Evolutionary conservation across 805 yeast species (phyloP), one percentile per base, ranked within the genome.

Genomic region (Nakazawaea sp.): DNA sequence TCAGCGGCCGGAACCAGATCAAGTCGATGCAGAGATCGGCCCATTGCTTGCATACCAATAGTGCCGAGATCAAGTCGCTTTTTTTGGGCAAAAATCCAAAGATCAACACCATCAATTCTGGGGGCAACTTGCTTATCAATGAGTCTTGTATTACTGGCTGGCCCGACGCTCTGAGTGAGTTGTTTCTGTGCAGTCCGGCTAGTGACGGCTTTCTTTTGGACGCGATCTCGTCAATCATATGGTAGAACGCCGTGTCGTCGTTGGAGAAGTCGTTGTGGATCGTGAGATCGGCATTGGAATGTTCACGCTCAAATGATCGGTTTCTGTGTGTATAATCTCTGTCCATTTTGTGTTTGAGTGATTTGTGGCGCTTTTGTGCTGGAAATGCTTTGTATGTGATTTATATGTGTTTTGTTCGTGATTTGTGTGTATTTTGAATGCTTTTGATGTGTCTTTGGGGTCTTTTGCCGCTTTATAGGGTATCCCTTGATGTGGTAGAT

Each of bases 1-100:
- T 68, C 30, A 73, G 74, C 3, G 97, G 96, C 42, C 97, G 72
- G 53, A 85, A 84, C 94, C 96, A 89, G 21, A 89, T 62, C 29
- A 81, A 67, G 49, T 85, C 95, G 9, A 87, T 77, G 11, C 84
- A 77, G 29, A 84, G 64, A 46, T 76, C 73, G 9, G 88, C 83
- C 82, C 95, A 88, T 43, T 78, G 72, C 48, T 75, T 78, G 58
- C 95, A 88, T 6, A 86, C 89, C 1, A 86, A 67, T 43, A 86
- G 61, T 17, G 81, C 58, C 11, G 75, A 65, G 19, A 75, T 76
- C 42, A 79, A 61, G 48, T 81, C 88, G 3, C 69, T 52, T 45
- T 70, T 75, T 29, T 81, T 68, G 33, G 69, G 75, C 35, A 82
- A 59, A 43, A 78, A 70, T 36, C 84, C 79, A 42, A 83, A 76